Conservation (phyloP, 345 rosid species). For the Kernera saxatilis region DNA sequence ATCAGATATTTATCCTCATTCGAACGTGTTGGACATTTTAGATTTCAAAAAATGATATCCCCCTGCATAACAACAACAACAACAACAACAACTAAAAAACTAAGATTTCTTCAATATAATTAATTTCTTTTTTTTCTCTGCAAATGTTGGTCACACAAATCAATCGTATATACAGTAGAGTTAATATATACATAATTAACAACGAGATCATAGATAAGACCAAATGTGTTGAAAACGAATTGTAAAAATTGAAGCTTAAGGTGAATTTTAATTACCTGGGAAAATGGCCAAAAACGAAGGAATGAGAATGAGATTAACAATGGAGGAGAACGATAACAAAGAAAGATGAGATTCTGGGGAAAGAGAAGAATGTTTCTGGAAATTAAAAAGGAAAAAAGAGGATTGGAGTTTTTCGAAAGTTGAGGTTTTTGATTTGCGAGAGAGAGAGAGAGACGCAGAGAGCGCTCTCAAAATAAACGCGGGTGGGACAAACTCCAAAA, state of each 20-base stretch:
- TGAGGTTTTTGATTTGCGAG: conserved; percentile 28
- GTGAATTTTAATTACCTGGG: conserved; percentile 7
- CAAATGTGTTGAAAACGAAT: neutral
- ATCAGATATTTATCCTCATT: conserved; percentile 7
- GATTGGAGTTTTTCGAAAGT: conserved; percentile 20
- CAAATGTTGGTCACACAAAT: neutral
- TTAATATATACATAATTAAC: neutral
- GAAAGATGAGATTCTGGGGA: neutral
- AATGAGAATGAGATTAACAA: conserved; percentile 10
- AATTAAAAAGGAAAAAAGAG: neutral
- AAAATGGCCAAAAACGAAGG: neutral
- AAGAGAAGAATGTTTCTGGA: conserved; percentile 22
- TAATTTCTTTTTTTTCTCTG: neutral
- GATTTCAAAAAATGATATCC: neutral
- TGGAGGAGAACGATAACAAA: neutral
- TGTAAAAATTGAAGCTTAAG: neutral
- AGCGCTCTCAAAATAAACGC: conserved; percentile 28
- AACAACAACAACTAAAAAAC: neutral
- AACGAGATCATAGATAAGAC: neutral
- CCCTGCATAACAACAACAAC: conserved; percentile 12
- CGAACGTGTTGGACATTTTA: neutral
- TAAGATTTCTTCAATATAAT: neutral
- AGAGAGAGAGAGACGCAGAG: conserved; percentile 25
- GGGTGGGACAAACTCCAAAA: conserved; percentile 24
- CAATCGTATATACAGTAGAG: neutral